A percentile compares a stretch with the other conserved stretches of the same genome.
These are phyloP conservation scores for Galerina marginata DNA, from an alignment of 768 basidiomycete genomes.

Conservation along the genomic window DNA sequence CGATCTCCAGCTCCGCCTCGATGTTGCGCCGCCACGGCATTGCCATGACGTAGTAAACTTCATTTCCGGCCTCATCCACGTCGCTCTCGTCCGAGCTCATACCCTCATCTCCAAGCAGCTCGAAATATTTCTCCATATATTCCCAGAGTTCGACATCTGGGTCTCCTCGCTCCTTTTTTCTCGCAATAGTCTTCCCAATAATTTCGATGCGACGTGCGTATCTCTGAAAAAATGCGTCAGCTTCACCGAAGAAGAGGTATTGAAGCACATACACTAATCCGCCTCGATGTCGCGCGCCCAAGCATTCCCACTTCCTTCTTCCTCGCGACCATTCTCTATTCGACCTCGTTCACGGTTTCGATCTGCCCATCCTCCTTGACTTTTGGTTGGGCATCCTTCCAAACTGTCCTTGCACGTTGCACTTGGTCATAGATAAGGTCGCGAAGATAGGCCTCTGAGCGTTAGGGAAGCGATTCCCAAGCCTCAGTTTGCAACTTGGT, in stretches of 20 bases:
- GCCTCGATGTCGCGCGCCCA: neutral
- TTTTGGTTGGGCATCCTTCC: slow-evolving; percentile 16
- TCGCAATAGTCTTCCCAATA: neutral
- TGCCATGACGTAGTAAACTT: slow-evolving; percentile 10
- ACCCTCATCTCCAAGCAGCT: slow-evolving; percentile 15
- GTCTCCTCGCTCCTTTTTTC: slow-evolving; percentile 9
- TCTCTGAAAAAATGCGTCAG: neutral
- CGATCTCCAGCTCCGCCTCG: slow-evolving; percentile 10
- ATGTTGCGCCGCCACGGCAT: slow-evolving; percentile 16
- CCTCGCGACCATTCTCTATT: slow-evolving; percentile 11
- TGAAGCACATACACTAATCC: neutral
- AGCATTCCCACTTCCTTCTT: neutral
- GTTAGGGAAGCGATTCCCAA: slow-evolving; percentile 10
- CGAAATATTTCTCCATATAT: slow-evolving; percentile 9
- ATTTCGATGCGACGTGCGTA: neutral
- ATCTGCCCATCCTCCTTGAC: slow-evolving; percentile 15
- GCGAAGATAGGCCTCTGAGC: slow-evolving; percentile 10
- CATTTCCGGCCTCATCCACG: slow-evolving; percentile 6
- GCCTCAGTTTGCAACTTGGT: neutral
- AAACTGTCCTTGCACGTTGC: slow-evolving; percentile 6
- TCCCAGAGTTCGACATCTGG: slow-evolving; percentile 12
- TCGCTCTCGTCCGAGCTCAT: slow-evolving; percentile 22
- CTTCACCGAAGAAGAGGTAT: neutral
- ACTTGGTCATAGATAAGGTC: slow-evolving; percentile 12
- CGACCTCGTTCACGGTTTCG: slow-evolving; percentile 15